These are phyloP conservation scores for Pythium aquatile DNA, from an alignment of 352 stramenopile species.

Conservation along the genomic window DNA sequence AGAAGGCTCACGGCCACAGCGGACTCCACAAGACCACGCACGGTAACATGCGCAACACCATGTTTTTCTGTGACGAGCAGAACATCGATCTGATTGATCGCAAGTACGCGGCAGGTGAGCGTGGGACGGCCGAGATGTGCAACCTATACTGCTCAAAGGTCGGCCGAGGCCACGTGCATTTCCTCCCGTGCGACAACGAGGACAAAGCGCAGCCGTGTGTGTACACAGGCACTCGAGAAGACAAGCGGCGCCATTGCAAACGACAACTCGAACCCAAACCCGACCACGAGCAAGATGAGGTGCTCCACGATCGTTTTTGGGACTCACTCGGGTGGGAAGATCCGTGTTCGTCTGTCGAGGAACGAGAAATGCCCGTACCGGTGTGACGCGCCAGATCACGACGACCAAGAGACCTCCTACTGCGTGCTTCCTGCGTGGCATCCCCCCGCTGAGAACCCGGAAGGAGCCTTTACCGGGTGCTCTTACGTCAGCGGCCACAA, in stretches of 20 bases:
- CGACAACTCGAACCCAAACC: slow-evolving; percentile 54
- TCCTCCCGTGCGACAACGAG: slow-evolving; percentile 57
- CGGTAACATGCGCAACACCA: slow-evolving; percentile 82
- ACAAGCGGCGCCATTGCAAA: slow-evolving; percentile 72
- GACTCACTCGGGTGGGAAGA: slow-evolving; percentile 75
- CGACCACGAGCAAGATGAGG: slow-evolving; percentile 52
- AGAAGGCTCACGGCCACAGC: slow-evolving; percentile 52
- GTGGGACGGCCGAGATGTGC: slow-evolving; percentile 75
- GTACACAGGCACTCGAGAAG: slow-evolving; percentile 38
- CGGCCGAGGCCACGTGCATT: slow-evolving; percentile 74
- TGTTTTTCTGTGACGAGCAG: slow-evolving; percentile 53
- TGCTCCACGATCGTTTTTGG: slow-evolving; percentile 79
- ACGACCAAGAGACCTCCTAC: slow-evolving; percentile 43
- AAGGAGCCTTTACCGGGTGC: slow-evolving; percentile 37
- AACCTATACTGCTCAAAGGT: slow-evolving; percentile 82
- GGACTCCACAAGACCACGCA: slow-evolving; percentile 63
- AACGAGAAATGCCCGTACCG: slow-evolving; percentile 66
- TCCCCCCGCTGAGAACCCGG: slow-evolving; percentile 27
- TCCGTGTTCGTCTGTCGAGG: slow-evolving; percentile 50
- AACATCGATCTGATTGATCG: slow-evolving; percentile 71
- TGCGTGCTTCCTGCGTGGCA: slow-evolving; percentile 76
- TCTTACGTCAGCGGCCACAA: slow-evolving; percentile 66
- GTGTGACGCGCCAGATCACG: slow-evolving; percentile 67
- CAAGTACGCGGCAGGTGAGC: slow-evolving; percentile 68
- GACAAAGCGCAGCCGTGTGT: slow-evolving; percentile 35